A percentile compares a stretch with the other conserved stretches of the same genome.
Conservation (phyloP, 805 yeast genomes). For the Hemisphaericaspora nanyangensis region DNA sequence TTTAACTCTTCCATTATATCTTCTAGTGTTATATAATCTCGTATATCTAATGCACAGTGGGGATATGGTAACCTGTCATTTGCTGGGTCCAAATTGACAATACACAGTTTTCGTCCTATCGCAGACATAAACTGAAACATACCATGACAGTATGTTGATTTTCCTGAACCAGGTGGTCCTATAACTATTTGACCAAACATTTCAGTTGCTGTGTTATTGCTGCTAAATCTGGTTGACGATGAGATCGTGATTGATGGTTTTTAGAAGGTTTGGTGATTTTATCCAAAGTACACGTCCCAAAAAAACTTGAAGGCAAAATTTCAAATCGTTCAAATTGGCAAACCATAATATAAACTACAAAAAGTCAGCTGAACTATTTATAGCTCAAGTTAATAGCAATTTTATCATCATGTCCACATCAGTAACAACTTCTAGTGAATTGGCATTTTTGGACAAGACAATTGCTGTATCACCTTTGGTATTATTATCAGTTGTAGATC, state of each 20-base stretch:
- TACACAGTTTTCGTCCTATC: constrained; percentile 83
- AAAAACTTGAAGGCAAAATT: not conserved
- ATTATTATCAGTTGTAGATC: constrained; percentile 90
- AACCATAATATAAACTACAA: too few species aligned
- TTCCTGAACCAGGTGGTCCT: constrained; percentile 98
- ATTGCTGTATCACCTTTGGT: constrained; percentile 96
- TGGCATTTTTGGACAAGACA: constrained; percentile 43
- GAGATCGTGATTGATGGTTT: too few species aligned
- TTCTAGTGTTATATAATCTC: constrained; percentile 72
- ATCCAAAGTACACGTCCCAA: not conserved
- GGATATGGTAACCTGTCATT: constrained; percentile 70
- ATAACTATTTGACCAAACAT: constrained; percentile 88
- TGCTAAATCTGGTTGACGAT: too few species aligned
- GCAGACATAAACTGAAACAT: constrained; percentile 90
- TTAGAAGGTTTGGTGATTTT: not conserved
- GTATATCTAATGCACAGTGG: constrained; percentile 64
- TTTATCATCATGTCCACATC: constrained; percentile 18
- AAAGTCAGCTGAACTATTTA: not conserved
- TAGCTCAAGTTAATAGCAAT: not conserved
- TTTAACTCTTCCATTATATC: constrained; percentile 70
- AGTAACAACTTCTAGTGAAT: constrained; percentile 25
- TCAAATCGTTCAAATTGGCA: constrained; percentile 10
- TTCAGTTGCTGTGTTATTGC: not conserved
- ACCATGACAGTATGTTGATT: constrained; percentile 92
- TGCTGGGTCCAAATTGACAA: constrained; percentile 91